Evolutionary conservation across 2,329 filamentous ascomycete species (phyloP).

Genomic region (Cladosporium sp.): DNA sequence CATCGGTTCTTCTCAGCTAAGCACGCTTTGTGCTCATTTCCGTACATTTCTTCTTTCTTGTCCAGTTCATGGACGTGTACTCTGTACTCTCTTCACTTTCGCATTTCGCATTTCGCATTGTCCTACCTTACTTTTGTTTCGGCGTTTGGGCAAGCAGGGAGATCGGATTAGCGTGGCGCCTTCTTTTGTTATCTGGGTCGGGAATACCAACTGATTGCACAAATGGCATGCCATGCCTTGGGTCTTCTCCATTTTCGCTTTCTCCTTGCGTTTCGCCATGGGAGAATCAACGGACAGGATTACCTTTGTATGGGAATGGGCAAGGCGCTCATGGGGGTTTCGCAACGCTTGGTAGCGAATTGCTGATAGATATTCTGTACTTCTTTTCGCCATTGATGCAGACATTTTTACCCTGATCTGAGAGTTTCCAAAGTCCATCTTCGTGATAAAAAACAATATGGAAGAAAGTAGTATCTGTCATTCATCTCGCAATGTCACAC

Average conservation of each 20-base stretch:
- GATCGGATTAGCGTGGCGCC: not conserved
- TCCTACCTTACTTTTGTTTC: not conserved
- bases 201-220: not conserved
- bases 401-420: too few relatives aligned
- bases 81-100: not conserved
- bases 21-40: too few relatives aligned
- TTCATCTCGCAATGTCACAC: too few relatives aligned
- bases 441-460: too few relatives aligned
- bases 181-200: not conserved
- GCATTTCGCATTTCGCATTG: not conserved
- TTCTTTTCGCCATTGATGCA: not conserved
- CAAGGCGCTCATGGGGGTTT: too few relatives aligned
- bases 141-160: not conserved
- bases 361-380: too few relatives aligned
- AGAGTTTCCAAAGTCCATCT: too few relatives aligned
- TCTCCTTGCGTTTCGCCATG: too few relatives aligned
- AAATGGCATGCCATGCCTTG: not conserved
- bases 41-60: not conserved
- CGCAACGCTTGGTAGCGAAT: too few relatives aligned
- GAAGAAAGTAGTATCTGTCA: too few relatives aligned
- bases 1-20: constrained; percentile 1
- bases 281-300: too few relatives aligned
- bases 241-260: not conserved
- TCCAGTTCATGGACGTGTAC: not conserved
- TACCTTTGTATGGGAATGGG: too few relatives aligned